These are phyloP conservation scores for Naganishia vaughanmartiniae DNA, from an alignment of 768 basidiomycete species.

Conservation along the genomic window DNA sequence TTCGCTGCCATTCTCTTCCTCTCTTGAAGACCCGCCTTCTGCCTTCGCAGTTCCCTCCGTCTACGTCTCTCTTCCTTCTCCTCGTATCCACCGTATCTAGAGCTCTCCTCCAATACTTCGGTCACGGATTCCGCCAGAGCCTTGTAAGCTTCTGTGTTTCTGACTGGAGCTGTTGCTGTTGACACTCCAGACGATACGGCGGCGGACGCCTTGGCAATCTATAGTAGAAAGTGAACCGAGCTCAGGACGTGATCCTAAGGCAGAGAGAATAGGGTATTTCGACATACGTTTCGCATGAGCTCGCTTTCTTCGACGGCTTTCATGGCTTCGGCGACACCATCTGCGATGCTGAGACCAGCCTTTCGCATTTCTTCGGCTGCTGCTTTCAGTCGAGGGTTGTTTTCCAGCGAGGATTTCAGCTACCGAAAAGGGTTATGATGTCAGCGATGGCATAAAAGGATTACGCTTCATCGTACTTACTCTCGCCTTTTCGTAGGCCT, in stretches of 20 bases:
- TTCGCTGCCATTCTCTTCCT: slow-evolving; percentile 68
- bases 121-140: slow-evolving; percentile 79
- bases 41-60: slow-evolving; percentile 73
- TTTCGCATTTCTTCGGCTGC: slow-evolving; percentile 90
- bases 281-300: slow-evolving; percentile 57
- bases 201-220: slow-evolving; percentile 82
- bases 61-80: slow-evolving; percentile 85
- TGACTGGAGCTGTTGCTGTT: slow-evolving; percentile 90
- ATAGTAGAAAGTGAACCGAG: not conserved
- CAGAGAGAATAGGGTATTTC: not conserved
- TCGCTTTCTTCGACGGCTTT: slow-evolving; percentile 94
- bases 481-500: slow-evolving; percentile 89
- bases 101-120: slow-evolving; percentile 90
- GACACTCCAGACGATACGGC: slow-evolving; percentile 82
- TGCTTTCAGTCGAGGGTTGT: slow-evolving; percentile 85
- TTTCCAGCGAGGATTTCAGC: slow-evolving; percentile 90
- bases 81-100: slow-evolving; percentile 92
- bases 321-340: slow-evolving; percentile 88
- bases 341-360: slow-evolving; percentile 83
- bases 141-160: slow-evolving; percentile 94
- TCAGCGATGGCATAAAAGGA: too few relatives aligned
- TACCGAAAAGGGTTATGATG: slow-evolving; percentile 45
- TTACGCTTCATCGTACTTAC: slow-evolving; percentile 56
- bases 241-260: not conserved
- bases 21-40: slow-evolving; percentile 69